These are phyloP conservation scores for Aspergillus clavatus DNA, from an alignment of 2,329 filamentous ascomycete species.

Conservation along the genomic window DNA sequence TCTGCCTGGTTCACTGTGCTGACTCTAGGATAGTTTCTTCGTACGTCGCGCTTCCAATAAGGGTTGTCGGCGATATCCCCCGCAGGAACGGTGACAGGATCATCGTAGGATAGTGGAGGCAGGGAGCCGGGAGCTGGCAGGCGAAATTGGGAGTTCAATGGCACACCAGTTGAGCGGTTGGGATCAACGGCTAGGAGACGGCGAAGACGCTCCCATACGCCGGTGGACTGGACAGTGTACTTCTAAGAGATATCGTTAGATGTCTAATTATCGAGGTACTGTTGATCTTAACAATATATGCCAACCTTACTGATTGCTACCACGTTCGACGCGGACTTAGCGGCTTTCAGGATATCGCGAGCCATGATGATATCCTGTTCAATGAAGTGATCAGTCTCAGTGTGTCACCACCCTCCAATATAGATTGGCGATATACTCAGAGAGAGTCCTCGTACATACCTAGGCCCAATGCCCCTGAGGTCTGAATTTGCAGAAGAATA, in stretches of 20 bases:
- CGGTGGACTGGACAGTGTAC: constrained; percentile 87
- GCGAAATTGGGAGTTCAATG: constrained; percentile 88
- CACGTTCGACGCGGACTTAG: constrained; percentile 35
- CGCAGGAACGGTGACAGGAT: constrained; percentile 78
- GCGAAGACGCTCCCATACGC: constrained; percentile 82
- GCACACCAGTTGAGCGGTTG: constrained; percentile 83
- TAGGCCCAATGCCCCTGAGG: background rate
- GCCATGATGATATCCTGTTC: constrained; percentile 32
- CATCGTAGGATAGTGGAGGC: constrained; percentile 68
- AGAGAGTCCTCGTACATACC: background rate
- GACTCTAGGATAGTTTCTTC: constrained; percentile 74
- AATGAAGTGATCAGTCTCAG: constrained; percentile 6
- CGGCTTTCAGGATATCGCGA: constrained; percentile 36
- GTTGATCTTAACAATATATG: background rate
- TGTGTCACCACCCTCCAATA: background rate
- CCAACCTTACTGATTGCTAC: constrained; percentile 37
- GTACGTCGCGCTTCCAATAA: constrained; percentile 91
- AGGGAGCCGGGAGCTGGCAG: constrained; percentile 72
- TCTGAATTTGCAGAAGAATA: background rate
- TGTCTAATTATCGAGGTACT: background rate
- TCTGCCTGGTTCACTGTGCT: constrained; percentile 80
- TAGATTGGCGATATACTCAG: background rate
- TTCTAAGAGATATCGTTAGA: constrained; percentile 56
- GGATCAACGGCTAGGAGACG: constrained; percentile 74
- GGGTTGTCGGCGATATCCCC: constrained; percentile 86